These are phyloP conservation scores for Raddia guianensis DNA, from an alignment of 176 grass and related monocot species.

Conservation along the genomic window DNA sequence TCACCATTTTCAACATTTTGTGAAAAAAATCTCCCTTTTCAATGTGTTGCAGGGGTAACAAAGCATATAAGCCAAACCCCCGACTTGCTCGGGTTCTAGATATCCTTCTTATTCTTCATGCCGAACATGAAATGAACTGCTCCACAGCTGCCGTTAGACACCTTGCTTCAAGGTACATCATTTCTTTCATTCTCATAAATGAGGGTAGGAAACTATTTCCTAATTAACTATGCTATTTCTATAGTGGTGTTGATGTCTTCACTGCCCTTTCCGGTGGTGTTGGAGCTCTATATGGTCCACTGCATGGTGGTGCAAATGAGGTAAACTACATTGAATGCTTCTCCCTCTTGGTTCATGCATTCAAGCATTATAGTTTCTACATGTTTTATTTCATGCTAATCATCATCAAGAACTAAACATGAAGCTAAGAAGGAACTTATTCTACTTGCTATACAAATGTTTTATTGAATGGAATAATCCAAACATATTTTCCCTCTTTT, in stretches of 20 bases:
- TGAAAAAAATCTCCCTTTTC: not conserved
- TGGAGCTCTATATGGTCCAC: conserved; percentile 96
- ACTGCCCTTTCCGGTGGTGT: conserved; percentile 95
- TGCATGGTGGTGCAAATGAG: conserved; percentile 98
- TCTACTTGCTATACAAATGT: not conserved
- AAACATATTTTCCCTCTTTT: conserved; percentile 9
- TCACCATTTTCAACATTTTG: conserved; percentile 31
- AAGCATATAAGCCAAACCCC: conserved; percentile 81
- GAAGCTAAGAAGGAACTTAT: not conserved
- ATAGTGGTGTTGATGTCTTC: conserved; percentile 95
- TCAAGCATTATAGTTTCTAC: not conserved
- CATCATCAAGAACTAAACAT: not conserved
- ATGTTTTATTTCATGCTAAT: not conserved
- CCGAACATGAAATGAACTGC: conserved; percentile 99
- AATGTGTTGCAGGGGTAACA: conserved; percentile 69
- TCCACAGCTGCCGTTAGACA: conserved; percentile 95
- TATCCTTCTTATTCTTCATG: conserved; percentile 95
- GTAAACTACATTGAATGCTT: conserved; percentile 40
- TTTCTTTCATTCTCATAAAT: conserved; percentile 12
- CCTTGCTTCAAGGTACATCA: conserved; percentile 92
- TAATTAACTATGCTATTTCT: conserved; percentile 49
- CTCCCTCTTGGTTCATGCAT: conserved; percentile 23
- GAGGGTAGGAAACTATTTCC: conserved; percentile 22
- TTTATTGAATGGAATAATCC: not conserved
- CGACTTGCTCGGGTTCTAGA: conserved; percentile 86